Percentiles rank a stretch among this genome's conserved stretches.
phyloP scores from a whole-genome alignment of 2,329 filamentous ascomycete genomes.

The Fusarium tricinctum region DNA sequence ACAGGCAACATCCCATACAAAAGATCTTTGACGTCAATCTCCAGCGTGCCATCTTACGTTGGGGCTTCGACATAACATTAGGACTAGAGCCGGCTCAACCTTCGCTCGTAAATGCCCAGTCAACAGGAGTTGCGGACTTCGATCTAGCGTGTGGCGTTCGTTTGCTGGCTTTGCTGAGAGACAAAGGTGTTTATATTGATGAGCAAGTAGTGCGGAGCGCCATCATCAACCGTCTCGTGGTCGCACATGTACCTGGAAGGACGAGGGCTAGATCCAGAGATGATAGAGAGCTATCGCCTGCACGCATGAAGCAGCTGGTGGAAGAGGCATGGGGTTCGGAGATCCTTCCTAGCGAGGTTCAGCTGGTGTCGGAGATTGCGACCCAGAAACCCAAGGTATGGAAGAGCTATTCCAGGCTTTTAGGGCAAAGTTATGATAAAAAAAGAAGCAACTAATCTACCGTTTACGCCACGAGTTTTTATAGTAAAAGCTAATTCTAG shows the following conservation, averaged over 20 bases:
- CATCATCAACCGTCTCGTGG: constrained; percentile 51
- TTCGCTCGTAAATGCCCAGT: constrained; percentile 26
- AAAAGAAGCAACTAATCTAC: constrained; percentile 13
- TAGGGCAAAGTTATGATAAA: constrained; percentile 48
- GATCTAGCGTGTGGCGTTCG: constrained; percentile 57
- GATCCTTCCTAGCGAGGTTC: constrained; percentile 46
- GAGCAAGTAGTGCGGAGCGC: constrained; percentile 50
- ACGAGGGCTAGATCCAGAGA: constrained; percentile 51
- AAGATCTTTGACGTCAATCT: constrained; percentile 60
- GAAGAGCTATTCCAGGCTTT: constrained; percentile 50
- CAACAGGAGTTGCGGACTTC: constrained; percentile 43
- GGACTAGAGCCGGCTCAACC: constrained; percentile 38
- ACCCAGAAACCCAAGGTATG: constrained; percentile 51
- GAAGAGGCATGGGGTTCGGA: constrained; percentile 55
- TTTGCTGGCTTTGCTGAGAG: constrained; percentile 53
- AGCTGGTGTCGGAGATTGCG: constrained; percentile 50
- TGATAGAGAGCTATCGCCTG: constrained; percentile 50
- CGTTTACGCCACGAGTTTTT: constrained; percentile 1
- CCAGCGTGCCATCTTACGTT: constrained; percentile 59
- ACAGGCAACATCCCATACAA: constrained; percentile 62
- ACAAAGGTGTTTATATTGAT: constrained; percentile 56
- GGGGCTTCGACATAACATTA: constrained; percentile 60
- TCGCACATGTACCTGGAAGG: constrained; percentile 50
- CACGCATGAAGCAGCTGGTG: constrained; percentile 52
- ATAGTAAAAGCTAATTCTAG: constrained; percentile 36